These are phyloP conservation scores for Lithospermum erythrorhizon DNA, from an alignment of 257 asterid genomes.

Conservation along the genomic window DNA sequence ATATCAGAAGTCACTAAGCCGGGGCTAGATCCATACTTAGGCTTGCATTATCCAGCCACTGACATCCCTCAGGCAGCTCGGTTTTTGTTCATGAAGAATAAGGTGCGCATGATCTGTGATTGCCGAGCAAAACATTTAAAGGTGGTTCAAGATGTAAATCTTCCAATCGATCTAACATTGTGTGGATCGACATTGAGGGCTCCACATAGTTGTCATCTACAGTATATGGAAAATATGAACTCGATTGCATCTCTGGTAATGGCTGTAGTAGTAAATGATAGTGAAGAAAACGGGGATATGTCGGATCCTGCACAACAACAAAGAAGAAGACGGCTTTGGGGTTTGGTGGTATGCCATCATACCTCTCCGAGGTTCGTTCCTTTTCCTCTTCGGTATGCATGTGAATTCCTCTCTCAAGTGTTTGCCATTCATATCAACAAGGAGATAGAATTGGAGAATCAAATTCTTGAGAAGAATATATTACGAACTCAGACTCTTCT, in stretches of 20 bases:
- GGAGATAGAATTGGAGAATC: slow-evolving; percentile 72
- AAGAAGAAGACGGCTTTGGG: slow-evolving; percentile 81
- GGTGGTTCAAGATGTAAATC: slow-evolving; percentile 76
- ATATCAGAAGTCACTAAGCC: slow-evolving; percentile 72
- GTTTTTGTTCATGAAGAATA: slow-evolving; percentile 86
- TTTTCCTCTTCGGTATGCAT: slow-evolving; percentile 88
- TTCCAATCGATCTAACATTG: slow-evolving; percentile 64
- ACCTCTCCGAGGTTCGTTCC: slow-evolving; percentile 90
- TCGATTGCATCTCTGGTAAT: slow-evolving; percentile 87
- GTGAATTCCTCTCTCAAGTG: slow-evolving; percentile 91
- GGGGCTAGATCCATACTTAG: slow-evolving; percentile 78
- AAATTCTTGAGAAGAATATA: slow-evolving; percentile 25
- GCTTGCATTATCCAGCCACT: slow-evolving; percentile 92
- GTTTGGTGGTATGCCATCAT: slow-evolving; percentile 88
- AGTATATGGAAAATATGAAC: slow-evolving; percentile 90
- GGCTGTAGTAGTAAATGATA: slow-evolving; percentile 86
- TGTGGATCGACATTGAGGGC: slow-evolving; percentile 93
- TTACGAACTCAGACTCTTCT: neutral
- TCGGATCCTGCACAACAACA: slow-evolving; percentile 42
- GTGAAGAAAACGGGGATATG: slow-evolving; percentile 45
- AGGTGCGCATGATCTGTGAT: slow-evolving; percentile 91
- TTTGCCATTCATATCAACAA: slow-evolving; percentile 85
- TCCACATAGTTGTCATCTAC: slow-evolving; percentile 85
- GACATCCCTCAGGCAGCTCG: slow-evolving; percentile 98
- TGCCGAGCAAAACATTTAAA: slow-evolving; percentile 65